These are phyloP conservation scores for Calonectria fujianensis DNA, from an alignment of 2,329 filamentous ascomycete species.

Conservation along the genomic window DNA sequence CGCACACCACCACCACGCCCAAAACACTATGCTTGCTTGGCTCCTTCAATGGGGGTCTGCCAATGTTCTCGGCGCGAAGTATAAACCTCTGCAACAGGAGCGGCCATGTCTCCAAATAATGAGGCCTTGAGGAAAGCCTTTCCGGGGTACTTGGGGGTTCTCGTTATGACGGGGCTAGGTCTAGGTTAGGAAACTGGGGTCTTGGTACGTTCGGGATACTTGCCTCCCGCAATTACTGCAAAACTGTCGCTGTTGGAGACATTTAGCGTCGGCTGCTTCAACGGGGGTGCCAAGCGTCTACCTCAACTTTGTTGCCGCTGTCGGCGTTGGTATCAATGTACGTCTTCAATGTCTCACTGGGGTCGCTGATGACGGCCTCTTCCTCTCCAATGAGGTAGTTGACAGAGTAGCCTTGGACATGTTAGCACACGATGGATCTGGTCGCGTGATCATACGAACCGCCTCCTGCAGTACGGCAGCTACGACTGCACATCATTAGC, in stretches of 20 bases:
- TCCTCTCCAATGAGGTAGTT: constrained; percentile 1
- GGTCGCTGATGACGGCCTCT: neutral
- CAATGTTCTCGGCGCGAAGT: constrained; percentile 20
- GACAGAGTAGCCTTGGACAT: constrained; percentile 2
- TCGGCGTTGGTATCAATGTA: constrained; percentile 3
- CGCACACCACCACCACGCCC: neutral
- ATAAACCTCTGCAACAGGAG: constrained; percentile 2
- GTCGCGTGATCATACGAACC: constrained; percentile 11
- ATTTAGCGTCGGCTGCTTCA: constrained; percentile 5
- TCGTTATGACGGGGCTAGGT: neutral
- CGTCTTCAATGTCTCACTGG: neutral
- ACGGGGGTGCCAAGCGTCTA: neutral
- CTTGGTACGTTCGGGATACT: neutral
- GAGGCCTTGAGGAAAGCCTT: constrained; percentile 8
- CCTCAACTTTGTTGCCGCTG: constrained; percentile 17
- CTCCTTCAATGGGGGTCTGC: neutral
- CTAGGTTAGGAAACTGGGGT: neutral
- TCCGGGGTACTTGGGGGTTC: neutral
- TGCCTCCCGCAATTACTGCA: constrained; percentile 17
- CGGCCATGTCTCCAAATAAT: neutral
- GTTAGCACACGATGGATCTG: neutral
- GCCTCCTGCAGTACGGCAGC: constrained; percentile 10
- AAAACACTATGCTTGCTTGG: constrained; percentile 20
- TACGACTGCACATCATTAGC: constrained; percentile 9
- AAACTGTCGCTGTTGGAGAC: neutral